Percentiles rank a stretch among this genome's conserved stretches.
phyloP scores from a whole-genome alignment of 2,329 filamentous ascomycete species.

The Geosmithia morbida region DNA sequence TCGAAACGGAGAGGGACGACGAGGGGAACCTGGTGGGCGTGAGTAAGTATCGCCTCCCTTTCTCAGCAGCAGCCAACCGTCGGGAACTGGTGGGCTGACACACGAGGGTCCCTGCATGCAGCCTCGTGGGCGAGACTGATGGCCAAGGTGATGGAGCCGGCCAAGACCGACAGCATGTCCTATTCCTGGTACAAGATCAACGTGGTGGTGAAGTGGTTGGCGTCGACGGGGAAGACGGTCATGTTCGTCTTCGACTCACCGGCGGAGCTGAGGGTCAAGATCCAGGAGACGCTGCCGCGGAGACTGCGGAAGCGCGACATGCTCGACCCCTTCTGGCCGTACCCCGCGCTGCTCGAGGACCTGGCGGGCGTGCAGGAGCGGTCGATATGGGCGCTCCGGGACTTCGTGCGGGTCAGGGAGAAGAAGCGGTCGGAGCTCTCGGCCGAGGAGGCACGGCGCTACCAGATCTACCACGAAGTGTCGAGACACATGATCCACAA shows the following conservation, averaged over 20 bases:
- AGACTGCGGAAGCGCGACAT: background rate
- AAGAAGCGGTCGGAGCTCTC: conserved; percentile 2
- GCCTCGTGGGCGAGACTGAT: conserved; percentile 18
- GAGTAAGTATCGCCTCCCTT: conserved; percentile 6
- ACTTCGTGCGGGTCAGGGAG: conserved; percentile 18
- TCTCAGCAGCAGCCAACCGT: too few relatives aligned
- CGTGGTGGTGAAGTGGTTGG: conserved; percentile 13
- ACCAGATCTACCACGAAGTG: conserved; percentile 25
- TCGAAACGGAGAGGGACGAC: conserved; percentile 7
- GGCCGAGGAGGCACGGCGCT: conserved; percentile 4
- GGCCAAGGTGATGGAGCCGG: conserved; percentile 10
- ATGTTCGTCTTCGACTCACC: conserved; percentile 16
- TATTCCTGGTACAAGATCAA: conserved; percentile 22
- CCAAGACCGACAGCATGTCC: background rate
- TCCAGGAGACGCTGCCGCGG: background rate
- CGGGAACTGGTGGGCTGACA: too few relatives aligned
- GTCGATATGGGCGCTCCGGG: conserved; percentile 23
- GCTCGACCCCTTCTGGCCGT: conserved; percentile 19
- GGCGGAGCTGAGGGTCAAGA: conserved; percentile 1
- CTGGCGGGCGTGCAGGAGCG: conserved; percentile 15
- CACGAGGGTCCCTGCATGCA: background rate
- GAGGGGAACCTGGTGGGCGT: conserved; percentile 3
- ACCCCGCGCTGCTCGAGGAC: conserved; percentile 13
- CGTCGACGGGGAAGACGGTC: conserved; percentile 7
- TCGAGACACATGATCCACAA: conserved; percentile 29